phyloP scores from a whole-genome alignment of 805 yeast species.

The Pichia thaimueangensis region DNA sequence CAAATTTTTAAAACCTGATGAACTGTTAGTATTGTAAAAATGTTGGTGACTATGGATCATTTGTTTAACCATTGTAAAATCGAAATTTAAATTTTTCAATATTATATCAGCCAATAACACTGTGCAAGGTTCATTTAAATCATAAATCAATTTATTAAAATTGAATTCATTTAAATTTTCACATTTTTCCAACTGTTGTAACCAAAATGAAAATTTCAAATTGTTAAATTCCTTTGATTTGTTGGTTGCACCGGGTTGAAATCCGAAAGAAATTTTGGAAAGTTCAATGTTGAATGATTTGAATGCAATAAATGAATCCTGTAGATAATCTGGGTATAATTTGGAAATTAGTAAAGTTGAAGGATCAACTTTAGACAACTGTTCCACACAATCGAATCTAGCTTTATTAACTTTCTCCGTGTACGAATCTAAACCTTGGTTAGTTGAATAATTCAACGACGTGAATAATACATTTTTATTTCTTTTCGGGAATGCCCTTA shows the following conservation, averaged over 20 bases:
- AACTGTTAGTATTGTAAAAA: constrained; percentile 42
- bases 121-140: constrained; percentile 52
- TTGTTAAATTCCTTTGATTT: constrained; percentile 33
- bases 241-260: constrained; percentile 29
- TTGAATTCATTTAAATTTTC: constrained; percentile 25
- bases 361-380: constrained; percentile 46
- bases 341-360: constrained; percentile 62
- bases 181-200: constrained; percentile 47
- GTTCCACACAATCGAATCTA: constrained; percentile 39
- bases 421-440: constrained; percentile 6
- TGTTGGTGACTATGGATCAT: constrained; percentile 53
- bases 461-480: neutral
- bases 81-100: constrained; percentile 43
- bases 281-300: constrained; percentile 62
- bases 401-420: constrained; percentile 24
- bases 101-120: constrained; percentile 50
- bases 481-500: no score
- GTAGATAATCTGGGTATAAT: constrained; percentile 59
- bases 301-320: constrained; percentile 57
- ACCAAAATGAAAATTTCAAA: constrained; percentile 71
- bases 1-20: constrained; percentile 34
- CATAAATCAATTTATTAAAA: constrained; percentile 27
- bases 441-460: neutral
- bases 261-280: constrained; percentile 24
- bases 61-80: constrained; percentile 49